These are phyloP conservation scores for Lasiodiplodia theobromae DNA, from an alignment of 2,329 filamentous ascomycete species.

Conservation along the genomic window DNA sequence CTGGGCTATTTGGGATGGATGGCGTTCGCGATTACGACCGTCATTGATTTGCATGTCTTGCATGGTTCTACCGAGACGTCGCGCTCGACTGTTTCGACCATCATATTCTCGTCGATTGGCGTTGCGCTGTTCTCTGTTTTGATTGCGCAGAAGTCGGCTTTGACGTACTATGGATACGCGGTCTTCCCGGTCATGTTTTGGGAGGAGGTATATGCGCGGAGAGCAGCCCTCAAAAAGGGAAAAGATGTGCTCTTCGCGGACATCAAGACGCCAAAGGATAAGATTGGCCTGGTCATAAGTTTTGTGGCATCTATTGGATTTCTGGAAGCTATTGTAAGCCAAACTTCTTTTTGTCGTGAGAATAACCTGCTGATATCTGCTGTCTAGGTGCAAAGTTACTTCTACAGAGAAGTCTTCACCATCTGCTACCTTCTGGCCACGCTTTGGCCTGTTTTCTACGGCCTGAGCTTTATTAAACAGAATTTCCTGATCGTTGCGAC, in stretches of 20 bases:
- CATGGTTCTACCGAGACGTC: constrained; percentile 71
- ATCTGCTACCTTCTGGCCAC: constrained; percentile 77
- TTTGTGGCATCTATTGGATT: constrained; percentile 72
- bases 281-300: constrained; percentile 69
- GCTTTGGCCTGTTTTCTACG: constrained; percentile 80
- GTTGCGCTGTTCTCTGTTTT: constrained; percentile 80
- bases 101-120: constrained; percentile 79
- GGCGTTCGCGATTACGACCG: constrained; percentile 85
- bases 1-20: constrained; percentile 95
- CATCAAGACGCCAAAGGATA: constrained; percentile 65
- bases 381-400: constrained; percentile 86
- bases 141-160: constrained; percentile 77
- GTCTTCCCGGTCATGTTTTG: constrained; percentile 95
- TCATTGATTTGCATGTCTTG: constrained; percentile 87
- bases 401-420: constrained; percentile 86
- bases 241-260: constrained; percentile 73
- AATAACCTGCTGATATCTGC: background rate
- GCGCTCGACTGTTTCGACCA: constrained; percentile 64
- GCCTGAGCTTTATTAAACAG: constrained; percentile 71
- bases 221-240: constrained; percentile 73
- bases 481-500: constrained; percentile 70
- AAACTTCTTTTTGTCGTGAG: background rate
- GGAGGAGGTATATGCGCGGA: constrained; percentile 89
- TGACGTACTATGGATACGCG: constrained; percentile 88
- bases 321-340: constrained; percentile 72